A percentile compares a stretch with the other conserved stretches of the same genome.
Evolutionary conservation across 75 land plant species (phyloP).

Genomic region (Sequoia sempervirens): DNA sequence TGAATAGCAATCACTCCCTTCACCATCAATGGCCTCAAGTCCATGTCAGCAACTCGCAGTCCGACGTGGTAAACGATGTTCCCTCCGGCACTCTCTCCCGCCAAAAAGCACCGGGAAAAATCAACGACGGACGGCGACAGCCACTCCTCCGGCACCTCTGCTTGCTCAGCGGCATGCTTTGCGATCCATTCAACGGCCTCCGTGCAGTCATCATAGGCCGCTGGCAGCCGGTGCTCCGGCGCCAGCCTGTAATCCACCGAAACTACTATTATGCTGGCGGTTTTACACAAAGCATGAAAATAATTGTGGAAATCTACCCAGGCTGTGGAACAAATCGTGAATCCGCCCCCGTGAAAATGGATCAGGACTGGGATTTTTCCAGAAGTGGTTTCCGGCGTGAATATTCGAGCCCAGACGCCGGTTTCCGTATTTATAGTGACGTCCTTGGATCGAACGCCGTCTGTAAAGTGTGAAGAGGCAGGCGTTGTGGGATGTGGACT

Average conservation of each 20-base stretch:
- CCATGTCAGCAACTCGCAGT: background rate
- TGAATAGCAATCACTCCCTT: conserved; percentile 34
- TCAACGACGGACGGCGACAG: conserved; percentile 16
- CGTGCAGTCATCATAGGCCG: conserved; percentile 51
- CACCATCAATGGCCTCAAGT: conserved; percentile 5
- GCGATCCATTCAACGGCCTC: conserved; percentile 39
- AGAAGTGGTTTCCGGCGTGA: conserved; percentile 28
- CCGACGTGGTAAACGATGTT: conserved; percentile 59
- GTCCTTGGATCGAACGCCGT: conserved; percentile 34
- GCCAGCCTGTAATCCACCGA: conserved; percentile 61
- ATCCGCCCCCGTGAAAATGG: conserved; percentile 69
- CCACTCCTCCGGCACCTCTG: conserved; percentile 15
- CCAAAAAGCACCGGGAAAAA: conserved; percentile 27
- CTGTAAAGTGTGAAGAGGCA: conserved; percentile 11
- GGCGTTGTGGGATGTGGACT: conserved; percentile 10
- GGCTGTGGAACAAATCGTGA: conserved; percentile 36
- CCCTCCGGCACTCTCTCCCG: conserved; percentile 75
- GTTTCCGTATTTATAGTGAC: conserved; percentile 32
- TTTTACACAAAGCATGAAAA: conserved; percentile 27
- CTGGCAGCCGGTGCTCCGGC: conserved; percentile 54
- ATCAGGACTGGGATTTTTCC: conserved; percentile 36
- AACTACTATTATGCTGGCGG: conserved; percentile 23
- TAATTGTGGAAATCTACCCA: conserved; percentile 34
- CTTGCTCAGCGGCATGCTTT: conserved; percentile 12
- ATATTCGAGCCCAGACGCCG: conserved; percentile 48